Conservation (phyloP, 2,329 filamentous ascomycete species). For the Diaporthe nobilis region DNA sequence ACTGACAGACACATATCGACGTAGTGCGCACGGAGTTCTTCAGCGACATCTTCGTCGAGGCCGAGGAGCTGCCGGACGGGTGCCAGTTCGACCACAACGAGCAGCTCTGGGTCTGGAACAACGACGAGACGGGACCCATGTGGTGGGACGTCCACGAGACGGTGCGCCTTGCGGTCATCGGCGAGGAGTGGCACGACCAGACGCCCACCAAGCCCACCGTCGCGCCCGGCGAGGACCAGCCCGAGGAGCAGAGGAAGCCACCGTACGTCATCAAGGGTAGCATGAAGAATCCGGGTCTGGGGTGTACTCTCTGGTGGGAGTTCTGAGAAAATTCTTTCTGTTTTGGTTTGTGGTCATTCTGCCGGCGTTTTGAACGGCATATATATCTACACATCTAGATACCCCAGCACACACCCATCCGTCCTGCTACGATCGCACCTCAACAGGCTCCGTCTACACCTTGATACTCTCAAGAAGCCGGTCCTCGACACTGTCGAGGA, state of each 20-base stretch:
- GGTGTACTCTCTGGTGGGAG: conserved; percentile 77
- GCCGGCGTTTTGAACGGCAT: background rate
- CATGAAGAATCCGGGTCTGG: conserved; percentile 75
- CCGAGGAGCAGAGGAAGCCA: conserved; percentile 66
- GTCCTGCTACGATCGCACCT: background rate
- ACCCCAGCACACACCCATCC: background rate
- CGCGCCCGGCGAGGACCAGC: conserved; percentile 65
- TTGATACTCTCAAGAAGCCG: conserved; percentile 76
- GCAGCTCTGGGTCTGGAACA: conserved; percentile 87
- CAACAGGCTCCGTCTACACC: conserved; percentile 44
- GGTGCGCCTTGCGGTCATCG: conserved; percentile 87
- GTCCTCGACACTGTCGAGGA: conserved; percentile 89
- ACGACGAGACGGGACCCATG: conserved; percentile 76
- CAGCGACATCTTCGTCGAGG: conserved; percentile 88
- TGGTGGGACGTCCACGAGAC: conserved; percentile 93
- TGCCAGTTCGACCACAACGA: conserved; percentile 82
- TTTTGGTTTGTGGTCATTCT: conserved; percentile 6
- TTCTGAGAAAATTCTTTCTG: conserved; percentile 42
- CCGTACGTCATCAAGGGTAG: conserved; percentile 79
- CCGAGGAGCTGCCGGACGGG: conserved; percentile 80
- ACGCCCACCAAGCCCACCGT: conserved; percentile 75
- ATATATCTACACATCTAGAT: conserved; percentile 33
- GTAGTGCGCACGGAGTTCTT: conserved; percentile 91
- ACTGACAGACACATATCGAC: conserved; percentile 18
- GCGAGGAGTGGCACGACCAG: conserved; percentile 93